These are phyloP conservation scores for Metschnikowia reukaufii DNA, from an alignment of 805 yeast genomes.

Conservation along the genomic window DNA sequence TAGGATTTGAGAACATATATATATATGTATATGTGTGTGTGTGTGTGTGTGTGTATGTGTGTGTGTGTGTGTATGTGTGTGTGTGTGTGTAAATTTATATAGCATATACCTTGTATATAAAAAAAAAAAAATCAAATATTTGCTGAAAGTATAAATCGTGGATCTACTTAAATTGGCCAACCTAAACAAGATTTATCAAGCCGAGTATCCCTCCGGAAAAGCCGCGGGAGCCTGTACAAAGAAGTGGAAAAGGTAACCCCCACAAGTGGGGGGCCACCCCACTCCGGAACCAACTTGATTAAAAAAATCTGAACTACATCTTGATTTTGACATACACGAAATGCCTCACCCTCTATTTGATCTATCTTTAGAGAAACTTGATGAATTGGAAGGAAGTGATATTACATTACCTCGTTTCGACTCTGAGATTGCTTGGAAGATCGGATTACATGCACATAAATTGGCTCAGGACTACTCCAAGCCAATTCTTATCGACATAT, in stretches of 20 bases:
- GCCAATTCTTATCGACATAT: constrained; percentile 49
- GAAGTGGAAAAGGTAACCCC: not conserved
- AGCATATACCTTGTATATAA: too few species aligned
- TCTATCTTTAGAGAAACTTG: constrained; percentile 10
- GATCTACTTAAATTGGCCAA: too few species aligned
- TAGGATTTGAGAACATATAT: too few species aligned
- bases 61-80: too few species aligned
- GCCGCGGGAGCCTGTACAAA: not conserved
- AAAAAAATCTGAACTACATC: not conserved
- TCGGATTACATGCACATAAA: constrained; percentile 45
- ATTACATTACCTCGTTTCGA: constrained; percentile 28
- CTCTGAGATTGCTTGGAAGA: constrained; percentile 43
- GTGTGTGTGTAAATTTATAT: too few species aligned
- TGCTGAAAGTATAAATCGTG: too few species aligned
- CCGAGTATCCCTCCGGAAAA: not conserved
- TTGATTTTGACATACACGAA: not conserved
- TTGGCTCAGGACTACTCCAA: constrained; percentile 30
- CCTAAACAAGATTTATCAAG: too few species aligned
- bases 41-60: too few species aligned
- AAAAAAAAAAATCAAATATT: too few species aligned
- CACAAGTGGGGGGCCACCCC: not conserved
- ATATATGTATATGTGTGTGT: too few species aligned
- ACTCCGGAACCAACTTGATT: not conserved
- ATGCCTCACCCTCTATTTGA: constrained; percentile 11
- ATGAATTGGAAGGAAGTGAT: constrained; percentile 16